Evolutionary conservation across 2,329 filamentous ascomycete species (phyloP).

Genomic region (Hypoxylon sp.): DNA sequence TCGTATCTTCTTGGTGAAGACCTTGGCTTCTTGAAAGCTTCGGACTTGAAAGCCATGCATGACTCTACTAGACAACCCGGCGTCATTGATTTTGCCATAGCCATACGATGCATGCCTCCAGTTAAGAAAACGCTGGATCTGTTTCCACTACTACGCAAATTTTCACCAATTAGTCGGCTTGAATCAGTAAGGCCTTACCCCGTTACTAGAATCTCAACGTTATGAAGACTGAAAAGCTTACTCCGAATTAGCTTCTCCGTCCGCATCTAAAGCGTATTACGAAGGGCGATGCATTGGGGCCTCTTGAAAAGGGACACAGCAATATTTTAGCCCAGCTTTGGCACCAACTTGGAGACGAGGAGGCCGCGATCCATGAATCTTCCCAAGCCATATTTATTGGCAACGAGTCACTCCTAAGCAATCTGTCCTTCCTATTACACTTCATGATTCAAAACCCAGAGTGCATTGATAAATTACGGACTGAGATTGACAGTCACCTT

Average conservation of each 20-base stretch:
- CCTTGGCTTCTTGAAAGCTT: not conserved
- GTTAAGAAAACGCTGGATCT: constrained; percentile 6
- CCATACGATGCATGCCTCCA: constrained; percentile 5
- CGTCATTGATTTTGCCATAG: constrained; percentile 9
- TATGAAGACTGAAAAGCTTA: not conserved
- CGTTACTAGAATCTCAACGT: not conserved
- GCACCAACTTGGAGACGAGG: not conserved
- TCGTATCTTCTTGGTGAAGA: constrained; percentile 16
- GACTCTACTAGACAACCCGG: constrained; percentile 9
- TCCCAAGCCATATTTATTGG: constrained; percentile 18
- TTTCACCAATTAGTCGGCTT: constrained; percentile 10
- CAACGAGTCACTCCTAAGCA: constrained; percentile 16
- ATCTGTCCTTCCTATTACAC: constrained; percentile 8
- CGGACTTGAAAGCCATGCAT: constrained; percentile 10
- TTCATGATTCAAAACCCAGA: constrained; percentile 14
- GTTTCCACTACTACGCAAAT: not conserved
- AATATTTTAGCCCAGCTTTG: constrained; percentile 6
- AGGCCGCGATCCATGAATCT: constrained; percentile 1
- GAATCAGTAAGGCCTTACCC: constrained; percentile 4
- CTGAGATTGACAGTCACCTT: constrained; percentile 9
- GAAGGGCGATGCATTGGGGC: not conserved
- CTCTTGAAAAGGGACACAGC: constrained; percentile 12
- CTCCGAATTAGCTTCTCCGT: not conserved
- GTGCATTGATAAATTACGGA: constrained; percentile 6
- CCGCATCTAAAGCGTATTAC: constrained; percentile 7